Base-by-base conservation (phyloP, 495 filamentous ascomycete genomes). In the Daldinia concentrica region DNA sequence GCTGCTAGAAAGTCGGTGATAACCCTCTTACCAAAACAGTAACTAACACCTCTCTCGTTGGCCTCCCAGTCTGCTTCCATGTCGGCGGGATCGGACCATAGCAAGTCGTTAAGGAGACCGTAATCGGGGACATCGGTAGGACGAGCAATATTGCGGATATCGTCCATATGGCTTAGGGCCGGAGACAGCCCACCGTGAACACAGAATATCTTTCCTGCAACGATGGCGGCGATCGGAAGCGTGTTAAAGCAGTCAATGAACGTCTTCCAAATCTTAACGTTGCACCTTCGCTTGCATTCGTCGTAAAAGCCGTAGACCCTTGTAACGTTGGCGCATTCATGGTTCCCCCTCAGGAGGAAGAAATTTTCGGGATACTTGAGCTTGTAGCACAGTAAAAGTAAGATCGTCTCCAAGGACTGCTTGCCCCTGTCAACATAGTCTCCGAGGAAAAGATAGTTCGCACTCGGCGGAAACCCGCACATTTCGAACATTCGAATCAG, bases 231-330 rank as follows among this genome's bases (percentile, higher is more conserved):
- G 73, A 99, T 97, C 0, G 96, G 95, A 15, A 99, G 88, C 26
- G 89, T 92, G 78, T 99, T 99, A 85, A 99, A 99, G 15, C 93
- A 97, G 78, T 99, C 95, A 55, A 99, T 89, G 77, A 99, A 99
- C 0, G 92, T 95, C 85, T 98, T 99, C 95, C 95, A 99, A 58
- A 97, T 89, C 83, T 99, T 99, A 77, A 99, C 92, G 78, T 97
- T 98, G 82, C 93, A 97, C 64, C 95, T 87, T 72, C 95, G 87
- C 81, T 99, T 99, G 86, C 95, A 99, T 74, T 99, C 95, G 76
- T 99, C 95, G 83, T 99, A 99, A 80, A 99, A 99, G 8, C 95
- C 95, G 79, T 99, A 99, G 19, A 99, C 95, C 39, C 95, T 87
- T 17, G 95, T 99, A 39, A 99, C 96, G 74, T 98, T 99, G 76